Evolutionary conservation across 345 rosid species (phyloP), one percentile per base, ranked within the genome.

Genomic region (Psidium friedrichsthalianum): DNA sequence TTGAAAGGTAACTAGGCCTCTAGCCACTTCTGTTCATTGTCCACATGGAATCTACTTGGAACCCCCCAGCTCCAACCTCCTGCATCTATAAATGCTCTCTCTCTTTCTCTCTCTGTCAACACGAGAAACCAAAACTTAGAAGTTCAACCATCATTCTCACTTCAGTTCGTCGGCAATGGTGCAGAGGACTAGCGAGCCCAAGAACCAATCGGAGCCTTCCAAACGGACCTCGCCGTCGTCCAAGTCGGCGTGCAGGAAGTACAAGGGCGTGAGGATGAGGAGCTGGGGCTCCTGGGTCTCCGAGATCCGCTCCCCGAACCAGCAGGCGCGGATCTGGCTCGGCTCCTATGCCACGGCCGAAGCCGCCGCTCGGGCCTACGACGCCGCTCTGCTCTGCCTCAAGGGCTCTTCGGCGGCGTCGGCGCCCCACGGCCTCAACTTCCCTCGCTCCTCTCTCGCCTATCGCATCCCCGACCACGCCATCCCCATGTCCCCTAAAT

Each of bases 221-320:
- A 24, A 56, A 5, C 49, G 49, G 51, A 14, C 61, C 24, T 84
- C 87, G 4, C 32, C 84, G 25, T 25, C 84, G 59, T n/a, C 69
- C 54, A 32, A 32, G 52, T 44, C 61, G 84, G 94, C 89, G 84
- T 92, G 55, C 32, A 74, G 27, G 86, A 97, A 94, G 90, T 95
- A 92, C 90, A 97, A 91, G 90, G 99, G 98, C 84, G 99, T 97
- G 59, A 92, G 99, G 85, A 97, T 96, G 99, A 95, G 99, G 87
- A 97, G 95, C 42, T 97, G 99, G 99, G 99, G 99, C 0, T 97
- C 99, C 15, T 97, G 98, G 98, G 99, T 97, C 2, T 93, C 99
- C 51, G 99, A 97, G 86, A 97, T 97, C 56, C 94, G 99, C 85
- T 96, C 99, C 82, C 99, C 99, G n/a, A 94, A 97, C 88, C 95